Conservation (phyloP, 2,329 filamentous ascomycete species). For the Penicillium griseofulvum region DNA sequence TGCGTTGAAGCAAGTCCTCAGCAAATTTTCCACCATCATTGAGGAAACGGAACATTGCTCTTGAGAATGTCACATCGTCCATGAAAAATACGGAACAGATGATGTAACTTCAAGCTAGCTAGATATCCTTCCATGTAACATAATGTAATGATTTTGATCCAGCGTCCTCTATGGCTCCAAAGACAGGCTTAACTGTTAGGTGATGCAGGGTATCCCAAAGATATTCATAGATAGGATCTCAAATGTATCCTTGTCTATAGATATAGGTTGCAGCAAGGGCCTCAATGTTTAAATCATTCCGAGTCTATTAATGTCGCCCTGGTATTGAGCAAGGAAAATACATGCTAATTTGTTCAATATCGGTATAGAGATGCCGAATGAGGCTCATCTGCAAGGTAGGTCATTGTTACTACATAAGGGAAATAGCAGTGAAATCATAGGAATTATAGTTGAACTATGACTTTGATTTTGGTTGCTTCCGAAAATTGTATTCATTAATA, state of each 20-base stretch:
- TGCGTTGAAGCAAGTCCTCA: slow-evolving; percentile 79
- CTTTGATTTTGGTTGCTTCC: neutral
- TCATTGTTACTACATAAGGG: too few species aligned
- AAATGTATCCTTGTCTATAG: too few species aligned
- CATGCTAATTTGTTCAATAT: too few species aligned
- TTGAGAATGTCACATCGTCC: neutral
- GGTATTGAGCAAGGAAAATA: too few species aligned
- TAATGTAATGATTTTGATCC: neutral
- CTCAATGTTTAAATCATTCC: too few species aligned
- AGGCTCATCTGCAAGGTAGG: too few species aligned
- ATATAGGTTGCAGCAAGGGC: too few species aligned
- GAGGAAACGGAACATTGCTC: slow-evolving; percentile 54
- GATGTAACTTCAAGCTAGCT: neutral
- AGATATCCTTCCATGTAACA: neutral
- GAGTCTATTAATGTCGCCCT: too few species aligned
- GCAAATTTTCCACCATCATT: slow-evolving; percentile 72
- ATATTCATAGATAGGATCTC: too few species aligned
- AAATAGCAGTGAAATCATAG: neutral
- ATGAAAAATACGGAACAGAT: neutral
- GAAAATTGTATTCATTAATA: neutral
- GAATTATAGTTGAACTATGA: neutral
- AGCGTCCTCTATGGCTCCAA: neutral
- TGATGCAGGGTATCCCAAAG: too few species aligned
- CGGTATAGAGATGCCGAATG: too few species aligned
- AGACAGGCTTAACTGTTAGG: too few species aligned